Evolutionary conservation across 2,329 filamentous ascomycete genomes (phyloP), one percentile per base, ranked within the genome.

Genomic region (Neoarthrinium moseri): DNA sequence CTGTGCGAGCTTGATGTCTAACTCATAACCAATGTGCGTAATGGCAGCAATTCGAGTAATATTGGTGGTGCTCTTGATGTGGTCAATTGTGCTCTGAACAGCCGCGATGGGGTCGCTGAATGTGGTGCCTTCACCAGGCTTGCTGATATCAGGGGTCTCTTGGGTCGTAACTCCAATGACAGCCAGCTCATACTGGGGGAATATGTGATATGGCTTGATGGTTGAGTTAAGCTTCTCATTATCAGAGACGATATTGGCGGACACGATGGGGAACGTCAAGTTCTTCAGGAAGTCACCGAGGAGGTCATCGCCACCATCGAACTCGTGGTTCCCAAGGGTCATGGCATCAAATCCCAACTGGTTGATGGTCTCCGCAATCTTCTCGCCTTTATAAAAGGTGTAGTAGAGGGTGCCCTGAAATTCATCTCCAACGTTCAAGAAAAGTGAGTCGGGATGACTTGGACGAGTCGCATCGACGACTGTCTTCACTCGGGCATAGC

Each of bases 371-470:
- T 84, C 76, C 39, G 81, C 80, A 51, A 86, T 86, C 72, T 86
- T 86, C 67, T 84, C 80, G 20, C 81, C 80, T 13, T 77, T 77
- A 56, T 86, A 86, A 61, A 77, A 85, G 4, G 75, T 75, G 66
- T 84, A 86, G 68, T 84, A 86, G 6, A 86, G 70, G 1, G 83
- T 86, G 44, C 83, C 83, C 55, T 86, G 80, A 59, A 86, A 86
- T 59, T 86, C 83, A 54, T 86, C 83, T n/a, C 83, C 83, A 2
- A 77, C 79, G 46, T 86, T 84, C 36, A 86, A 67, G 66, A 80
- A 78, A 13, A 86, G 68, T 45, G 78, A 80, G 57, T 84, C 78
- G n/a, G 78, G 73, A 56, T 83, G 71, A 23, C 71, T 69, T 5
- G 77, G 72, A 23, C 81, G 74, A 21, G 80, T 73, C 55, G 76